Conservation (phyloP, 192 early-diverging fungal species). For the Coemansia sp. region DNA sequence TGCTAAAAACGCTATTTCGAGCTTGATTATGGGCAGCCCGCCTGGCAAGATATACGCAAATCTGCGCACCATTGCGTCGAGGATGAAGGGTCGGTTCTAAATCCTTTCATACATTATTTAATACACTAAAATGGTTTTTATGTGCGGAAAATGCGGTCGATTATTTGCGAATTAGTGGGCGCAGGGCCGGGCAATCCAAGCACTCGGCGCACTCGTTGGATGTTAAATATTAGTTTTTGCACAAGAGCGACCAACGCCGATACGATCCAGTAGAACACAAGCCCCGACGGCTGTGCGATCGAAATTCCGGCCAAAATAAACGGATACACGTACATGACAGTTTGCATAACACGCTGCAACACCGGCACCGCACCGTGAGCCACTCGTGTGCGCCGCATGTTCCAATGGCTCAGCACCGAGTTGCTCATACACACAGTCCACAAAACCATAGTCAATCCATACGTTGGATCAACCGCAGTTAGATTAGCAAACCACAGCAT, state of each 20-base stretch:
- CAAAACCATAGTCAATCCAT: slow-evolving; percentile 13
- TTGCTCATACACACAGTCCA: slow-evolving; percentile 18
- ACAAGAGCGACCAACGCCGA: slow-evolving; percentile 24
- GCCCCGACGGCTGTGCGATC: slow-evolving; percentile 12
- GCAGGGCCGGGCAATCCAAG: slow-evolving; percentile 5
- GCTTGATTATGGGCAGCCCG: slow-evolving; percentile 87
- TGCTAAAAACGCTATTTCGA: slow-evolving; percentile 88
- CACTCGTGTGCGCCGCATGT: no score
- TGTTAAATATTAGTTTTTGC: slow-evolving; percentile 23
- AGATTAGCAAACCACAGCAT: slow-evolving; percentile 41
- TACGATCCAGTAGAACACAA: slow-evolving; percentile 35
- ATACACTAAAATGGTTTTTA: not conserved
- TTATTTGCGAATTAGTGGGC: not conserved
- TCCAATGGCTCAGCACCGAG: slow-evolving; percentile 3
- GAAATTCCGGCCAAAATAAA: slow-evolving; percentile 6
- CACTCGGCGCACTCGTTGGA: slow-evolving; percentile 10
- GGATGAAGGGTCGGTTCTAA: slow-evolving; percentile 82
- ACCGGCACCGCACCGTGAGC: no score
- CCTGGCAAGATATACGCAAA: slow-evolving; percentile 97
- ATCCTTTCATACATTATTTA: not conserved
- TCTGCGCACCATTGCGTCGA: slow-evolving; percentile 76
- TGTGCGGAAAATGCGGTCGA: not conserved
- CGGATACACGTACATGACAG: slow-evolving; percentile 2
- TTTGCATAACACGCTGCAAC: not conserved
- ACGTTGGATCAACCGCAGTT: slow-evolving; percentile 15